These are phyloP conservation scores for Plenodomus lindquistii DNA, from an alignment of 2,329 filamentous ascomycete species.

Conservation along the genomic window DNA sequence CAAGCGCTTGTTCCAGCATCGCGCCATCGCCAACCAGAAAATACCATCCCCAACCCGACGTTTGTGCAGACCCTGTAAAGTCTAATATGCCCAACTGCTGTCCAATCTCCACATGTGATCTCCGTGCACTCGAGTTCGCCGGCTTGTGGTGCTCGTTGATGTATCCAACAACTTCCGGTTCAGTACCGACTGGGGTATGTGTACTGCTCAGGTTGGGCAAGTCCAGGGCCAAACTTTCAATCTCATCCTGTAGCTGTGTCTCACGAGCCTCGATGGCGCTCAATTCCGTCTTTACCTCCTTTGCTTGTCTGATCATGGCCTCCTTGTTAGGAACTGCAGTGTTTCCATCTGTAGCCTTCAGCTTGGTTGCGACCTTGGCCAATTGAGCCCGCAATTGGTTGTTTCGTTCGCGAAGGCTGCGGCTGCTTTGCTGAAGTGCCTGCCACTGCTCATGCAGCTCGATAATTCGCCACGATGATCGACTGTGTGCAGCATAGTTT, in stretches of 20 bases:
- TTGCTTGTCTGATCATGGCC: constrained; percentile 65
- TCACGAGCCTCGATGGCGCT: constrained; percentile 65
- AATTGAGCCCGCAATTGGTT: constrained; percentile 65
- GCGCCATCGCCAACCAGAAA: constrained; percentile 91
- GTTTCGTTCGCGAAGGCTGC: constrained; percentile 65
- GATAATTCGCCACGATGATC: constrained; percentile 58
- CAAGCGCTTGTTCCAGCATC: constrained; percentile 88
- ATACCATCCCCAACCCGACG: constrained; percentile 97
- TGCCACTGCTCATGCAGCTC: constrained; percentile 53
- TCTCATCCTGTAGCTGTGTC: constrained; percentile 63
- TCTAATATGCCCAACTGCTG: constrained; percentile 86
- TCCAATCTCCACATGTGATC: constrained; percentile 86
- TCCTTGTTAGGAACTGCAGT: constrained; percentile 49
- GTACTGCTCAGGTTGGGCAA: constrained; percentile 85
- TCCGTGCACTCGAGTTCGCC: constrained; percentile 55
- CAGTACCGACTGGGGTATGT: constrained; percentile 71
- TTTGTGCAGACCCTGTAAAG: constrained; percentile 78
- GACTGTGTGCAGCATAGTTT: constrained; percentile 69
- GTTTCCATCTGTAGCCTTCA: constrained; percentile 33
- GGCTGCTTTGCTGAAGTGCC: constrained; percentile 61
- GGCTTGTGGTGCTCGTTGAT: constrained; percentile 70
- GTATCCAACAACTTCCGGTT: constrained; percentile 70
- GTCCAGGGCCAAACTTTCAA: constrained; percentile 73
- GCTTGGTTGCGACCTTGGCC: constrained; percentile 45
- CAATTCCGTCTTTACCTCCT: constrained; percentile 66